Base-by-base conservation (phyloP, 169 alveolate genomes). In the Plasmodium knowlesi region DNA sequence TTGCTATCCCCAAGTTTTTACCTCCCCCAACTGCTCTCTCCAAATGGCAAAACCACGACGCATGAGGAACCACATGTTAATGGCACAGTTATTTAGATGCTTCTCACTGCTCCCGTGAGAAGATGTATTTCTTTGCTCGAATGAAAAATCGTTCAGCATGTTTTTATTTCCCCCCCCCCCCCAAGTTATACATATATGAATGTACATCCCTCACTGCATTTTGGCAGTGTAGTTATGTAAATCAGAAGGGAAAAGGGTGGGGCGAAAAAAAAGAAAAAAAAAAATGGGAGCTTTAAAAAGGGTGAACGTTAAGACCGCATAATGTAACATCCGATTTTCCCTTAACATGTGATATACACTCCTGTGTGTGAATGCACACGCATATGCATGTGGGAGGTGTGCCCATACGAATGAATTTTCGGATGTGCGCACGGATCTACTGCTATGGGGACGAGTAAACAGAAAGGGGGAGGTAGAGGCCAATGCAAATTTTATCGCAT, bases 21-120 rank as follows among this genome's bases (percentile, higher is more conserved):
- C 57, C 57, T 14, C 57, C 57, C 57, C 19, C 57, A 19, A 46
- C 12, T 46, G 57, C 57, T 14, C 22, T 50, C 61, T 50, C 57
- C 39, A 41, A 80, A 80, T 80, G 43, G 57, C 43, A 16, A 37
- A 80, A 80, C 57, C 72, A 70, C 91, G 72, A 83, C 91, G 73
- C 41, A 61, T 67, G 70, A 22, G 43, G 43, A 83, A 14, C 28
- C 72, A 25, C 37, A 61, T 61, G 76, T 67, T 12, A 19, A 22
- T 9, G 76, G 76, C 76, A 19, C 37, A 19, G 37, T 25, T 67
- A 67, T 22, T 67, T 22, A 67, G 76, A 67, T 67, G 19, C 76
- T 25, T 67, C 10, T 25, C 30, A 19, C 41, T 28, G 37, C 76
- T 67, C 14, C 41, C 39, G 12, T 67, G 10, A 25, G 74, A 14